Evolutionary conservation across 176 grass and related monocot genomes (phyloP).

Genomic region (Thinopyrum elongatum): DNA sequence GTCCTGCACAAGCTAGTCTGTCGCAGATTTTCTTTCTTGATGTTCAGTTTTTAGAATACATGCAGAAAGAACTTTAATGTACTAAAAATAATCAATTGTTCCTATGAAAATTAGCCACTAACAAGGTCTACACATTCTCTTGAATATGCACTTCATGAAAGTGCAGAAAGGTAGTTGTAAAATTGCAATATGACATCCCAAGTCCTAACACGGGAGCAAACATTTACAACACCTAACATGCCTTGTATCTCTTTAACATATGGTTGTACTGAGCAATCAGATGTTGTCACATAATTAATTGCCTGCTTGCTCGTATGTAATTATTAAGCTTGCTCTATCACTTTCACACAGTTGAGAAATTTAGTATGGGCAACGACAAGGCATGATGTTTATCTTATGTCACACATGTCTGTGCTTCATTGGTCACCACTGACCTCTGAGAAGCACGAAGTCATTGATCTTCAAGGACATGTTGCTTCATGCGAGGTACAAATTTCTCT

Average conservation of each 20-base stretch:
- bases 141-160: neutral
- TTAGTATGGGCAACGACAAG: constrained; percentile 83
- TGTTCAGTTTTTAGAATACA: neutral
- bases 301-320: neutral
- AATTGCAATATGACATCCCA: neutral
- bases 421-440: constrained; percentile 59
- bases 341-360: constrained; percentile 80
- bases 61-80: neutral
- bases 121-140: neutral
- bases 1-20: neutral
- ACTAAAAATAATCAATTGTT: neutral
- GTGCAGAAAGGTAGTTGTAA: neutral
- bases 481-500: constrained; percentile 51
- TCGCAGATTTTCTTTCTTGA: neutral
- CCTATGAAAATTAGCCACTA: neutral
- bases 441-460: constrained; percentile 63
- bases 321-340: neutral
- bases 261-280: constrained; percentile 9
- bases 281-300: constrained; percentile 8
- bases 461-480: constrained; percentile 66
- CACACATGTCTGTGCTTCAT: constrained; percentile 69
- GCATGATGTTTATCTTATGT: constrained; percentile 85
- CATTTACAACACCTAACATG: neutral
- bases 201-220: neutral
- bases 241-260: neutral